A percentile compares a stretch with the other conserved stretches of the same genome.
Conservation (phyloP, 1,284 basidiomycete species). For the Quambalaria eucalypti region DNA sequence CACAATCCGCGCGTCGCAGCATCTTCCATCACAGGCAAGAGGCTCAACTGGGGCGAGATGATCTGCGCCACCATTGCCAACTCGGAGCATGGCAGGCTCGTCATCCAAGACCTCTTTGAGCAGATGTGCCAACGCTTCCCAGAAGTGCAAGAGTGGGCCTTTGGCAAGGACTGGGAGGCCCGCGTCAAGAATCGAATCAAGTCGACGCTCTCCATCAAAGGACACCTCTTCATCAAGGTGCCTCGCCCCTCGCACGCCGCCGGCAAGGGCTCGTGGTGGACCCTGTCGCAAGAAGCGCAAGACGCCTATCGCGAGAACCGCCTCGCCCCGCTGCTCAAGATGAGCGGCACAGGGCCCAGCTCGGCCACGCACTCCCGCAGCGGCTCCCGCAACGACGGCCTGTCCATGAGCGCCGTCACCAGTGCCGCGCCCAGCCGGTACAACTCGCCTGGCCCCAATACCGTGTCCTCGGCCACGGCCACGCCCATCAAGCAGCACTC, state of each 20-base stretch:
- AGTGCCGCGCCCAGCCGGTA: constrained; percentile 15
- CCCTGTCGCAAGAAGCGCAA: constrained; percentile 36
- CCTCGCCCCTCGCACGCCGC: constrained; percentile 34
- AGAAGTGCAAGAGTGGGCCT: constrained; percentile 41
- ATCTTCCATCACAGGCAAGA: constrained; percentile 32
- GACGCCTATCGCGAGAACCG: constrained; percentile 40
- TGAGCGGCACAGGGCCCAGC: constrained; percentile 16
- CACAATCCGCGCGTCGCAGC: constrained; percentile 31
- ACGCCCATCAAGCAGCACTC: background rate
- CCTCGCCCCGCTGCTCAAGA: constrained; percentile 34
- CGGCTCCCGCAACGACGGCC: background rate
- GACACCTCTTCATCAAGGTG: constrained; percentile 42
- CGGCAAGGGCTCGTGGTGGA: constrained; percentile 45
- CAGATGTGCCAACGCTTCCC: constrained; percentile 41
- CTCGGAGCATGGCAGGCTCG: constrained; percentile 32
- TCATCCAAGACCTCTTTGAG: constrained; percentile 44
- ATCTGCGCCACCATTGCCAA: constrained; percentile 41
- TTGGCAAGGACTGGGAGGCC: constrained; percentile 43
- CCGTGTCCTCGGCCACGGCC: background rate
- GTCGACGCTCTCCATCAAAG: constrained; percentile 44
- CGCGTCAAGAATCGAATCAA: constrained; percentile 46
- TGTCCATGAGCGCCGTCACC: constrained; percentile 20
- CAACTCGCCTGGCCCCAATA: background rate
- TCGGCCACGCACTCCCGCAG: background rate
- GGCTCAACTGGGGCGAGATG: constrained; percentile 45